Evolutionary conservation across 169 alveolate species (phyloP), one percentile per base, ranked within the genome.

Genomic region (Neospora caninum): DNA sequence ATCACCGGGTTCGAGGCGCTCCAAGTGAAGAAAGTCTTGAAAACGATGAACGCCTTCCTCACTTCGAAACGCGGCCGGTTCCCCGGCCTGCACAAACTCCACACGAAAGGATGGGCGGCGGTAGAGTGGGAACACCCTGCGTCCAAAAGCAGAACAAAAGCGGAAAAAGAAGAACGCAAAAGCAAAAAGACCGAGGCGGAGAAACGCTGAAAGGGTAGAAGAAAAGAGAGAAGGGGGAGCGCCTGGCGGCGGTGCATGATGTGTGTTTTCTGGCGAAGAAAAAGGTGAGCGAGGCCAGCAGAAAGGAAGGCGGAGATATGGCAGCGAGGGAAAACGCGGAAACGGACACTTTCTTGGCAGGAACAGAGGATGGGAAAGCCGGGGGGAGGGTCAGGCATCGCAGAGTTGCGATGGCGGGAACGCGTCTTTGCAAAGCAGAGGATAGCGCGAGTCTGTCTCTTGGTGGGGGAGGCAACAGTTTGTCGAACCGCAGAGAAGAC

Each of bases 61-160:
- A 70, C 36, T 29, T 36, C 70, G 27, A 89, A 89, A 34, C 84
- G 64, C n/a, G 43, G 42, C 39, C 4, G 41, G 7, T 89, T 49
- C 73, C 88, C 93, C 16, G 94, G 91, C 34, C 92, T 92, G 69
- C 70, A 70, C 82, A 53, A 88, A 80, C 92, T 53, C 36, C 91
- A 91, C 45, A 45, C 42, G 41, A 29, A 36, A 13, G 88, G 88
- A n/a, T 70, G 88, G 88, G 88, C 84, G 22, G 91, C 91, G 22
- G 86, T 78, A 73, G 42, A 54, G 0, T 78, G 91, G 91, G 73
- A 91, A 38, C 92, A 29, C 29, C 91, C 91, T 22, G 83, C 36
- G 86, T 69, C 82, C 34, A n/a, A 78, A 38, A 78, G 1, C 73
- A 22, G 18, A 27, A n/a, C n/a, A 27, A 73, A n/a, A 36, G 27